phyloP scores from a whole-genome alignment of 2,329 filamentous ascomycete genomes.

The Xylaria sp. region DNA sequence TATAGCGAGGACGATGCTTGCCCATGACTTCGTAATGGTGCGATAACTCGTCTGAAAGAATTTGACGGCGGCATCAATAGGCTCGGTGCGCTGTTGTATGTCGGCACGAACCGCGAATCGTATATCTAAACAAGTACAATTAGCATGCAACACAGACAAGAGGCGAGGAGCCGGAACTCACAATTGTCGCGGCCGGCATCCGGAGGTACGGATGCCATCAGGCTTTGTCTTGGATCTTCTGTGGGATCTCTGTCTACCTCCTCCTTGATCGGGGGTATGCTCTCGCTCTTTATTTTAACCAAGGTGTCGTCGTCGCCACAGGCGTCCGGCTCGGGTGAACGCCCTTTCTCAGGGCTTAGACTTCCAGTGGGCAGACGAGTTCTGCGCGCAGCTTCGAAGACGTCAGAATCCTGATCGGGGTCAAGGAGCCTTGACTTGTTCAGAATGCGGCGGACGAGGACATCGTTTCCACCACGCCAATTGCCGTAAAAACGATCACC shows the following conservation, averaged over 20 bases:
- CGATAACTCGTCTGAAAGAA: slow-evolving; percentile 71
- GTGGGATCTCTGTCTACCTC: slow-evolving; percentile 37
- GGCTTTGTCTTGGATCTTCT: slow-evolving; percentile 43
- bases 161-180: slow-evolving; percentile 49
- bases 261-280: slow-evolving; percentile 44
- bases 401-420: slow-evolving; percentile 48
- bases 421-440: slow-evolving; percentile 36
- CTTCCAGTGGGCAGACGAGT: slow-evolving; percentile 67
- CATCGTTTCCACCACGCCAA: slow-evolving; percentile 68
- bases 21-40: slow-evolving; percentile 74
- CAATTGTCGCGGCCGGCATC: slow-evolving; percentile 61
- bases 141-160: slow-evolving; percentile 30
- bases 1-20: slow-evolving; percentile 71
- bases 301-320: slow-evolving; percentile 52
- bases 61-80: slow-evolving; percentile 78
- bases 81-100: slow-evolving; percentile 86
- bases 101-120: slow-evolving; percentile 89
- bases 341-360: slow-evolving; percentile 64
- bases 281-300: slow-evolving; percentile 52
- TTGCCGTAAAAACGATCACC: slow-evolving; percentile 68
- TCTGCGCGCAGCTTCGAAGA: slow-evolving; percentile 64
- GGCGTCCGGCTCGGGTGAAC: slow-evolving; percentile 59
- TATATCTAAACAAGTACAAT: slow-evolving; percentile 69
- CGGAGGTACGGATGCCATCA: slow-evolving; percentile 47
- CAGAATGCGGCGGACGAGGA: slow-evolving; percentile 60